Conservation (phyloP, 306 rosid genomes). For the Trifolium repens region DNA sequence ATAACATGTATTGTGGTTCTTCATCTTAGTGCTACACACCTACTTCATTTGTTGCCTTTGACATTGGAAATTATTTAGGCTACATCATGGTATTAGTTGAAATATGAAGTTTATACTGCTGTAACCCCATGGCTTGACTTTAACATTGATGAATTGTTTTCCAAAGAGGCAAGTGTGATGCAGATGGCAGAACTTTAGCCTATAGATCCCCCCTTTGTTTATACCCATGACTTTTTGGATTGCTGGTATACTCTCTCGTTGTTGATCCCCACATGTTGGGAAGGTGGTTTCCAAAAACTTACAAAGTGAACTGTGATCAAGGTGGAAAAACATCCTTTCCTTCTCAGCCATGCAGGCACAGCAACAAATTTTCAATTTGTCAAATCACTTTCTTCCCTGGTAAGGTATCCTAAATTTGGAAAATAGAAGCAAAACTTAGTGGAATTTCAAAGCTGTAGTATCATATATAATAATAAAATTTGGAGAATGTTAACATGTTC, state of each 20-base stretch:
- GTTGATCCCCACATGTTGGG: constrained; percentile 51
- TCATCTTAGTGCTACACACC: neutral
- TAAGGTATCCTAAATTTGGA: constrained; percentile 31
- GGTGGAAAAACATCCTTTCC: constrained; percentile 42
- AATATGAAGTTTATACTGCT: constrained; percentile 33
- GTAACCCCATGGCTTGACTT: constrained; percentile 81
- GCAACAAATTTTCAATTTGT: neutral
- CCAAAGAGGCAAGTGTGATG: constrained; percentile 66
- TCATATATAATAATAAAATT: too few relatives aligned
- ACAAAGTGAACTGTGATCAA: too few relatives aligned
- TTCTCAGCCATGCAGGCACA: neutral
- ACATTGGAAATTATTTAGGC: neutral
- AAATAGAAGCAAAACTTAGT: constrained; percentile 36
- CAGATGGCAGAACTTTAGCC: neutral
- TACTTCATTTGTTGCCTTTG: neutral
- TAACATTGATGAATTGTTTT: constrained; percentile 74
- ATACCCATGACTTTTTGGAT: too few relatives aligned
- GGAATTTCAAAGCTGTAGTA: constrained; percentile 26
- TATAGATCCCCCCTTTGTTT: neutral
- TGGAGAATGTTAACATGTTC: too few relatives aligned
- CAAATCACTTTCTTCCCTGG: constrained; percentile 29
- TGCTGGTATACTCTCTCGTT: constrained; percentile 23
- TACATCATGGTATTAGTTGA: neutral
- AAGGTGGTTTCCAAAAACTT: neutral
- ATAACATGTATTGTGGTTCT: too few relatives aligned